Conservation (phyloP, 108 stramenopile genomes). For the Cyclostephanos invisitatus region DNA sequence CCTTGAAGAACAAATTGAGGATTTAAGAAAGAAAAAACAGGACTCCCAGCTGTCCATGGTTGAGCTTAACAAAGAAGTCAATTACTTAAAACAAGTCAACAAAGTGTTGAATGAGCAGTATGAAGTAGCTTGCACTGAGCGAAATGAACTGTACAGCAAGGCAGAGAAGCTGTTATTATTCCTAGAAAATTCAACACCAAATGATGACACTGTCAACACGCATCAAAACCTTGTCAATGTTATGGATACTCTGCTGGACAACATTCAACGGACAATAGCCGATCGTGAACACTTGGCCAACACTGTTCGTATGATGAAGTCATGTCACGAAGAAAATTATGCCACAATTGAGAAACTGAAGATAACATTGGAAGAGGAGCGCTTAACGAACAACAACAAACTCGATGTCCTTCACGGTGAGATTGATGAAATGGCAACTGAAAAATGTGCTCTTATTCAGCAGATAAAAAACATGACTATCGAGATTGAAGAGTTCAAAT, state of each 20-base stretch:
- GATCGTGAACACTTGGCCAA: neutral
- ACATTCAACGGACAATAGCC: neutral
- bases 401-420: slow-evolving; percentile 1
- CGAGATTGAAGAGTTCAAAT: slow-evolving; percentile 6
- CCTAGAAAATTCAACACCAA: neutral
- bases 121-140: slow-evolving; percentile 5
- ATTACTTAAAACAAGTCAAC: neutral
- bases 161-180: neutral
- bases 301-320: neutral
- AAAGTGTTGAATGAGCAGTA: neutral
- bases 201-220: neutral
- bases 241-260: neutral
- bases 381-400: neutral
- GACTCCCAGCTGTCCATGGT: neutral
- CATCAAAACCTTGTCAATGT: neutral
- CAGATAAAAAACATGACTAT: slow-evolving; percentile 18
- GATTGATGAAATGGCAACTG: neutral
- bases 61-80: neutral
- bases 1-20: slow-evolving; percentile 4
- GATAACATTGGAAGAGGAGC: neutral
- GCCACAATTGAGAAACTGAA: neutral
- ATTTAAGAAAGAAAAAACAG: neutral
- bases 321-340: neutral
- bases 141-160: neutral
- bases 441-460: neutral